Evolutionary conservation across 768 basidiomycete species (phyloP).

Genomic region (Suillus subalutaceus): DNA sequence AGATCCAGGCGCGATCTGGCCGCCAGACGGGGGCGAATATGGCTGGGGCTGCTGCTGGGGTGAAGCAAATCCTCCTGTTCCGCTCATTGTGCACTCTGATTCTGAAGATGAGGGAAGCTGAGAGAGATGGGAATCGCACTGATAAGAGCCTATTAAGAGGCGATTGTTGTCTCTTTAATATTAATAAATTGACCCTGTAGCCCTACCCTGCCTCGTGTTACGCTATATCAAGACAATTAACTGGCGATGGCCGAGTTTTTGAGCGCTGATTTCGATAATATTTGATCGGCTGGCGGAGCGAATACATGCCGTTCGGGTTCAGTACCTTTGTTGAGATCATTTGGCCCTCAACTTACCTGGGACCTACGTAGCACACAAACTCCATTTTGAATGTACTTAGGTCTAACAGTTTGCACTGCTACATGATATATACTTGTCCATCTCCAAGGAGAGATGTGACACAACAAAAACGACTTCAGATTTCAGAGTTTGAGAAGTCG

Average conservation of each 20-base stretch:
- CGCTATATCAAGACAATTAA: slow-evolving; percentile 36
- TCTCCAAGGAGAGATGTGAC: not conserved
- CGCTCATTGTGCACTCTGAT: slow-evolving; percentile 22
- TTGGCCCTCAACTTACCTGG: slow-evolving; percentile 1
- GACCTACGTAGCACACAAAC: not conserved
- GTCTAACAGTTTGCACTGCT: not conserved
- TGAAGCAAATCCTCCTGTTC: slow-evolving; percentile 27
- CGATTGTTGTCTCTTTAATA: slow-evolving; percentile 19
- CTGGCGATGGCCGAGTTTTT: not conserved
- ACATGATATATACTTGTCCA: not conserved
- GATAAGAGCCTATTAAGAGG: slow-evolving; percentile 23
- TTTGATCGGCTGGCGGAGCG: not conserved
- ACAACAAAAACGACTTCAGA: not conserved
- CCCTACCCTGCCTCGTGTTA: slow-evolving; percentile 29
- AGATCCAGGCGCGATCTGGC: slow-evolving; percentile 64
- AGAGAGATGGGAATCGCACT: slow-evolving; percentile 11
- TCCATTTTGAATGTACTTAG: not conserved
- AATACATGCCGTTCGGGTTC: not conserved
- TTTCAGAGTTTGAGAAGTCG: not conserved
- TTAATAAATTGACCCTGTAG: slow-evolving; percentile 21
- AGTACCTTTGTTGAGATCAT: not conserved
- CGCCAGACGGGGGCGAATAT: slow-evolving; percentile 33
- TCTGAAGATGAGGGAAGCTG: slow-evolving; percentile 15
- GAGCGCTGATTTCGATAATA: slow-evolving; percentile 19
- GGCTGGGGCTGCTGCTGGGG: slow-evolving; percentile 31